Evolutionary conservation across 345 rosid species (phyloP).

Genomic region (Capsella bursapastoris): DNA sequence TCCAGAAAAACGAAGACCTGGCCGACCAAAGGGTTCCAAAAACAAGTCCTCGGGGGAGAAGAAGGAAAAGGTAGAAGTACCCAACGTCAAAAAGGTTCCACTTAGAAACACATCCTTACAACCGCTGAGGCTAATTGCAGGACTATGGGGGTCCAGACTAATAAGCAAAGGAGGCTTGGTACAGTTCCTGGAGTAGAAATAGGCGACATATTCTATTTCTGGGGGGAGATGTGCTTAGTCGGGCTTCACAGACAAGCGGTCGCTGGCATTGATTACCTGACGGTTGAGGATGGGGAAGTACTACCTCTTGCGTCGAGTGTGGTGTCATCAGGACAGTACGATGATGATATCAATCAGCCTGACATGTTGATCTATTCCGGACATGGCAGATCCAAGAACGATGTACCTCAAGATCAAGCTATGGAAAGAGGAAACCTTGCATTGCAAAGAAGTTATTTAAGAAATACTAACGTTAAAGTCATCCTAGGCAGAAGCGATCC

Average conservation of each 20-base stretch:
- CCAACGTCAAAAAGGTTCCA: not conserved
- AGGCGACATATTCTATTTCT: slow-evolving; percentile 67
- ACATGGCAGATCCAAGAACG: slow-evolving; percentile 52
- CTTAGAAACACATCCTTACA: slow-evolving; percentile 16
- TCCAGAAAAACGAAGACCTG: not conserved
- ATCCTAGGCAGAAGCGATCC: slow-evolving; percentile 61
- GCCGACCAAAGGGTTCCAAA: slow-evolving; percentile 14
- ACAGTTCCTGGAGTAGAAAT: slow-evolving; percentile 61
- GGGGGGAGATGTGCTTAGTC: slow-evolving; percentile 62
- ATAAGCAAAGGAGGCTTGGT: slow-evolving; percentile 59
- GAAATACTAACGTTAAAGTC: slow-evolving; percentile 63
- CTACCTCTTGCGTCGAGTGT: slow-evolving; percentile 53
- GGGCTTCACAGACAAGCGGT: slow-evolving; percentile 59
- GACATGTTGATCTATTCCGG: slow-evolving; percentile 65
- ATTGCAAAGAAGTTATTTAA: slow-evolving; percentile 51
- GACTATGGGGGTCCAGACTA: slow-evolving; percentile 56
- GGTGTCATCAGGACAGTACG: slow-evolving; percentile 65
- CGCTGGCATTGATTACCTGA: slow-evolving; percentile 66
- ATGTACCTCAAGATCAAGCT: slow-evolving; percentile 54
- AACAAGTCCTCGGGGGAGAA: not conserved
- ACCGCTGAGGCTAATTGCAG: slow-evolving; percentile 46
- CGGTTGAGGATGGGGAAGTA: slow-evolving; percentile 22
- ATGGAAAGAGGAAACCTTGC: slow-evolving; percentile 73
- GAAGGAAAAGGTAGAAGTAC: not conserved
- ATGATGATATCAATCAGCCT: slow-evolving; percentile 52